Base-by-base conservation (phyloP, 2,329 filamentous ascomycete species). In the Orbilia brochopaga region DNA sequence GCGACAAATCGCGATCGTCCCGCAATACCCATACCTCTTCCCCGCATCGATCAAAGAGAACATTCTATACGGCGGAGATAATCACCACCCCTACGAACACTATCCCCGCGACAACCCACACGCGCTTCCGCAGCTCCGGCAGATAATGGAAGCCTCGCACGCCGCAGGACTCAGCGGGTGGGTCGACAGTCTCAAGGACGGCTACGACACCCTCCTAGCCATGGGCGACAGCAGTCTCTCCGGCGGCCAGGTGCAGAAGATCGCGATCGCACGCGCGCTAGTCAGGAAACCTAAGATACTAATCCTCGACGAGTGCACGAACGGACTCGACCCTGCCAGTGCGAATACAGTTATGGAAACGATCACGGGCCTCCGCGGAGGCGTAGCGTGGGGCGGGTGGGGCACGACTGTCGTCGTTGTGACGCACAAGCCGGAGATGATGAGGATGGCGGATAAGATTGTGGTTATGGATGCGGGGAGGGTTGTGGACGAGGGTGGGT, bases 261-360 rank as follows among this genome's bases (percentile, higher is more conserved):
- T 97, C 1, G 88, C 87, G 19, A 92, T 97, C 70, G 91, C 92
- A 0, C 83, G 92, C 0, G 91, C 92, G 0, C 81, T 97, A 0
- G 84, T 90, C 0, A 84, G 91, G 0, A 81, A 83, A 13, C 92
- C 92, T 0, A 83, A 84, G 44, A 81, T 97, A 1, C 80, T 97
- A 15, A 84, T 97, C 1, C 81, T 97, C 1, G 93, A 97, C 76
- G 92, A 97, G 80, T 90, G 92, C 0, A 97, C 92, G 0, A 90
- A 87, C 24, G 88, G 89, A 0, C 82, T 97, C 0, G 92, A 97
- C 76, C 83, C 84, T 0, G 85, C 88, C 75, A 88, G 85, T 42
- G 87, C 90, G 0, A 83, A 83, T 1, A 80, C 83, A 1, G 84
- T 97, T 2, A 82, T 89, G 11, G 80, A 84, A 7, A 88, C 88